Evolutionary conservation across 106 monocot genomes (phyloP).

Genomic region (Dendrobium huoshanense): DNA sequence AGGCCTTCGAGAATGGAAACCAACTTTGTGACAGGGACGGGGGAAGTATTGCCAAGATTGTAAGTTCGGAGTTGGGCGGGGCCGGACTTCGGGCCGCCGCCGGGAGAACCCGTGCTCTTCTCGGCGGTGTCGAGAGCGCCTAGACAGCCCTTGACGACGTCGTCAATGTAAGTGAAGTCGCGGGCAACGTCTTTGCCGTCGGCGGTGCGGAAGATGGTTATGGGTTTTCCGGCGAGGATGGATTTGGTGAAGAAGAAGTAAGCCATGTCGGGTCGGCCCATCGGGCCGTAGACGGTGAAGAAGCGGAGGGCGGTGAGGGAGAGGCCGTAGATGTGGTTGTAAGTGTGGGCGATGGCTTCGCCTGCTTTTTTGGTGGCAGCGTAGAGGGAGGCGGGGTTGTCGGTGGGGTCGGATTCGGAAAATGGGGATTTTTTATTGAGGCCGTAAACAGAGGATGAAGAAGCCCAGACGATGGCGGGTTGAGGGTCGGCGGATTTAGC

Average conservation of each 20-base stretch:
- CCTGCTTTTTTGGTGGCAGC: slow-evolving; percentile 37
- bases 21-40: slow-evolving; percentile 7
- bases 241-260: slow-evolving; percentile 37
- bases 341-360: slow-evolving; percentile 32
- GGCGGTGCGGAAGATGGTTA: slow-evolving; percentile 11
- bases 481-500: slow-evolving; percentile 8
- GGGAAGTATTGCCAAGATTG: slow-evolving; percentile 16
- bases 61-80: slow-evolving; percentile 12
- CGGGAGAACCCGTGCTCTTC: slow-evolving; percentile 5
- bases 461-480: slow-evolving; percentile 21
- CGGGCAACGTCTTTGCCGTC: slow-evolving; percentile 16
- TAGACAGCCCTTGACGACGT: slow-evolving; percentile 15
- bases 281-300: slow-evolving; percentile 41
- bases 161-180: slow-evolving; percentile 20
- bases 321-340: slow-evolving; percentile 46
- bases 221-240: slow-evolving; percentile 16
- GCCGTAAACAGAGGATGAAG: slow-evolving; percentile 22
- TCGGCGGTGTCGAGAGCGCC: slow-evolving; percentile 16
- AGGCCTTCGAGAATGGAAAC: slow-evolving; percentile 9
- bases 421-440: slow-evolving; percentile 14
- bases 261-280: slow-evolving; percentile 47
- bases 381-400: slow-evolving; percentile 20
- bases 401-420: slow-evolving; percentile 15
- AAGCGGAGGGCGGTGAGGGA: slow-evolving; percentile 37
- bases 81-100: slow-evolving; percentile 10